Base-by-base conservation (phyloP, 2,329 filamentous ascomycete genomes). In the Colletotrichum cereale region DNA sequence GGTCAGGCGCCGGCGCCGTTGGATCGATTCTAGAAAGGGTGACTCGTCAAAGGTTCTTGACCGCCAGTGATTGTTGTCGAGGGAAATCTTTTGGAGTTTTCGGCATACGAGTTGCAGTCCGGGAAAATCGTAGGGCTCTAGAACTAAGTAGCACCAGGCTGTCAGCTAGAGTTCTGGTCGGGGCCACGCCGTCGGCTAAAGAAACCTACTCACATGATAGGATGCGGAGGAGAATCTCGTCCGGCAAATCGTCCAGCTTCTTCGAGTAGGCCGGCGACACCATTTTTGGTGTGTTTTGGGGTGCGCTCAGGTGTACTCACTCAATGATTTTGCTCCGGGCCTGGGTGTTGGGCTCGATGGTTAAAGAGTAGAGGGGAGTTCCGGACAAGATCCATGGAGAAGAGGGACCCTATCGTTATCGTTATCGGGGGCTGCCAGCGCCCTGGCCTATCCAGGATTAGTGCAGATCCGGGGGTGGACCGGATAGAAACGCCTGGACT, bases 21-120 rank as follows among this genome's bases (percentile, higher is more conserved):
- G 86, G 31, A 93, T 86, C n/a, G 85, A 83, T 40, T 89, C 86
- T 76, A 92, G 88, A 79, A 91, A 91, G 42, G 86, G 79, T 21
- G 93, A 96, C 69, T 90, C 84, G 44, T 91, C 86, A 79, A 96
- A 94, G 79, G 92, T 95, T 78, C 91, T 86, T 3, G 86, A 82
- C 73, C 92, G 92, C 95, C 95, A 98, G 44, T 96, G 84, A 48
- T 86, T 87, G 76, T 92, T 88, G 78, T 97, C 94, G 67, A 94
- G 90, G 48, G 89, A 91, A 52, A 96, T 84, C 38, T 84, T 81
- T 36, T 91, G 86, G 70, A 96, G 88, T 55, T 85, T 86, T 73
- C 86, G 89, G 34, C 90, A 96, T 16, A 94, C 89, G 26, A 88
- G 86, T 81, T 95, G 93, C 42, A 96, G 83, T 66, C 81, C 86